These are phyloP conservation scores for Exophiala sp. DNA, from an alignment of 2,329 filamentous ascomycete genomes.

Conservation along the genomic window DNA sequence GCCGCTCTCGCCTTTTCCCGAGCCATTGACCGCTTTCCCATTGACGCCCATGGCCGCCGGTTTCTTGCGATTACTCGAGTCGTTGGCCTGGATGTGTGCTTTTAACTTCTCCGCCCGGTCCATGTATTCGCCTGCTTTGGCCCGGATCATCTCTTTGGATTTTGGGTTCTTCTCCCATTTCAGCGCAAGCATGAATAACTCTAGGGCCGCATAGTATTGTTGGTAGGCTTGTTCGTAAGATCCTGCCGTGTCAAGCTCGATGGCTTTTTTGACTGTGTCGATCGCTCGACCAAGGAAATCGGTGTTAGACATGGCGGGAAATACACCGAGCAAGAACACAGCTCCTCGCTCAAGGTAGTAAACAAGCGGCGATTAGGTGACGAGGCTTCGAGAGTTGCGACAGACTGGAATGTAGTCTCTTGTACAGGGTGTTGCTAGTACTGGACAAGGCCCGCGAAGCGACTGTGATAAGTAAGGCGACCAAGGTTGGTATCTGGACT, in stretches of 20 bases:
- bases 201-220: slow-evolving; percentile 88
- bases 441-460: not conserved
- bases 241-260: slow-evolving; percentile 89
- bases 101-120: slow-evolving; percentile 98
- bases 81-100: slow-evolving; percentile 71
- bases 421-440: not conserved
- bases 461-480: not conserved
- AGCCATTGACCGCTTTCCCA: slow-evolving; percentile 46
- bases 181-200: slow-evolving; percentile 96
- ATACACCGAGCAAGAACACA: too few relatives aligned
- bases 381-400: not conserved
- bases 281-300: slow-evolving; percentile 97
- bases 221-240: slow-evolving; percentile 98
- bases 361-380: slow-evolving; percentile 6
- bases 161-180: slow-evolving; percentile 99
- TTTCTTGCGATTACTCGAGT: slow-evolving; percentile 50
- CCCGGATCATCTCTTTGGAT: slow-evolving; percentile 93
- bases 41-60: slow-evolving; percentile 48
- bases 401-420: not conserved
- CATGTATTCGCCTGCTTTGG: slow-evolving; percentile 95
- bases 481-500: not conserved
- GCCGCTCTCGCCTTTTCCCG: slow-evolving; percentile 53
- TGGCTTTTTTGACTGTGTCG: slow-evolving; percentile 93
- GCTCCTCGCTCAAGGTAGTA: slow-evolving; percentile 1
- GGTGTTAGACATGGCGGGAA: slow-evolving; percentile 72